A percentile compares a stretch with the other conserved stretches of the same genome.
phyloP scores from a whole-genome alignment of 768 basidiomycete species.

The Psilocybe azurescens region DNA sequence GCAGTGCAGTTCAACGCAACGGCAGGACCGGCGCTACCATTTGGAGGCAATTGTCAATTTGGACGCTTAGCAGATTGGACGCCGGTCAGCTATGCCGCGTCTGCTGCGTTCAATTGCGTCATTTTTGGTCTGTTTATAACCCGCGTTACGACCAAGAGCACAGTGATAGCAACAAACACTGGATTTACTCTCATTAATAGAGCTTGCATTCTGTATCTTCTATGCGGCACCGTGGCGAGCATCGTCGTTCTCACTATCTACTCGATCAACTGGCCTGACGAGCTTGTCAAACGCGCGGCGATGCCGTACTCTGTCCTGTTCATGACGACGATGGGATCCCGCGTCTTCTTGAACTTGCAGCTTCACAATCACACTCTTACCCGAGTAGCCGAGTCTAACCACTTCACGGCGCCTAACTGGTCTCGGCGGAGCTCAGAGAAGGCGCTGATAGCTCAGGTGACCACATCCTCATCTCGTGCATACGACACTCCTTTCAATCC shows the following conservation, averaged over 20 bases:
- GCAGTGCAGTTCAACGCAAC: conserved; percentile 33
- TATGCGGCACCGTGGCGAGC: conserved; percentile 30
- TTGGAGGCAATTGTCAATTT: conserved; percentile 40
- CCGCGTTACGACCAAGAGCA: conserved; percentile 25
- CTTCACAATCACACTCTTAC: conserved; percentile 23
- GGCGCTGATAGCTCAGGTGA: conserved; percentile 3
- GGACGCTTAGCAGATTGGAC: conserved; percentile 36
- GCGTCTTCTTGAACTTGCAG: conserved; percentile 37
- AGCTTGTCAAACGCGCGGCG: conserved; percentile 33
- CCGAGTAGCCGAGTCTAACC: conserved; percentile 24
- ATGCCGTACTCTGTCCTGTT: conserved; percentile 34
- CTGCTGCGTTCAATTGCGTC: conserved; percentile 34
- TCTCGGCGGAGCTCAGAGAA: conserved; percentile 14
- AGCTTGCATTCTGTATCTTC: conserved; percentile 34
- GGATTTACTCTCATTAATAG: conserved; percentile 32
- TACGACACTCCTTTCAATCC: conserved; percentile 13
- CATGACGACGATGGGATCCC: conserved; percentile 36
- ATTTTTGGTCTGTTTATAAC: conserved; percentile 31
- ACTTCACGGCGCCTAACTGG: conserved; percentile 24
- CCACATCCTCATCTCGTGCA: conserved; percentile 1
- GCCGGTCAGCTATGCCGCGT: conserved; percentile 36
- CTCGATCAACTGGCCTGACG: conserved; percentile 27
- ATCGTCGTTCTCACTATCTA: conserved; percentile 32
- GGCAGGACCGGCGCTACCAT: conserved; percentile 28
- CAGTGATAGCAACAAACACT: conserved; percentile 24